Percentiles rank a stretch among this genome's conserved stretches.
Evolutionary conservation across 2,329 filamentous ascomycete genomes (phyloP).

Genomic region (Fusarium pseudocircinatum): DNA sequence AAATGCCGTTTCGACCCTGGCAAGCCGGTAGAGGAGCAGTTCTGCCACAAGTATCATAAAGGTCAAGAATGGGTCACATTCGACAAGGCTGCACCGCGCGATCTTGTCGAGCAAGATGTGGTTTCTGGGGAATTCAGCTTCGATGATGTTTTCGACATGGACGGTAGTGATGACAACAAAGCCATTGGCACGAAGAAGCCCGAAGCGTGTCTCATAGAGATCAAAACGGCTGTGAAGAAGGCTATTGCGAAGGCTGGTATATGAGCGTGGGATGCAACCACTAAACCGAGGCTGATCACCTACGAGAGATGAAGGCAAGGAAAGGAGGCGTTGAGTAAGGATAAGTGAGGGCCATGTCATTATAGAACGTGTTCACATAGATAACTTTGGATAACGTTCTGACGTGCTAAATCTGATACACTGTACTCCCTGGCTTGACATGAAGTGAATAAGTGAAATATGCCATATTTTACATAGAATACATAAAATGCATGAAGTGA

Average conservation of each 20-base stretch:
- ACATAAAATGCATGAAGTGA: background rate
- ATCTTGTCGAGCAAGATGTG: background rate
- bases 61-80: background rate
- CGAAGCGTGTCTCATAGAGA: constrained; percentile 7
- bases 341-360: background rate
- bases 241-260: constrained; percentile 28
- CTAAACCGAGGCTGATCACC: background rate
- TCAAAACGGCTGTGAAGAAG: constrained; percentile 12
- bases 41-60: constrained; percentile 26
- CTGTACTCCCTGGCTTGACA: background rate
- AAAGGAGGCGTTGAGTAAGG: background rate
- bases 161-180: background rate
- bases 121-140: constrained; percentile 9
- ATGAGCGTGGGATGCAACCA: background rate
- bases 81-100: background rate
- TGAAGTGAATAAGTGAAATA: background rate
- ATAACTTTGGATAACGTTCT: constrained; percentile 16
- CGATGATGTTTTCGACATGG: constrained; percentile 13
- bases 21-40: constrained; percentile 24
- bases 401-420: background rate
- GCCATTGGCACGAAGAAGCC: background rate
- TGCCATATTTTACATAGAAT: background rate
- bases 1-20: constrained; percentile 39
- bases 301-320: background rate
- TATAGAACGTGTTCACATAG: background rate